Percentiles rank a stretch among this genome's conserved stretches.
Conservation (phyloP, 495 filamentous ascomycete genomes). For the Tuber brumale region DNA sequence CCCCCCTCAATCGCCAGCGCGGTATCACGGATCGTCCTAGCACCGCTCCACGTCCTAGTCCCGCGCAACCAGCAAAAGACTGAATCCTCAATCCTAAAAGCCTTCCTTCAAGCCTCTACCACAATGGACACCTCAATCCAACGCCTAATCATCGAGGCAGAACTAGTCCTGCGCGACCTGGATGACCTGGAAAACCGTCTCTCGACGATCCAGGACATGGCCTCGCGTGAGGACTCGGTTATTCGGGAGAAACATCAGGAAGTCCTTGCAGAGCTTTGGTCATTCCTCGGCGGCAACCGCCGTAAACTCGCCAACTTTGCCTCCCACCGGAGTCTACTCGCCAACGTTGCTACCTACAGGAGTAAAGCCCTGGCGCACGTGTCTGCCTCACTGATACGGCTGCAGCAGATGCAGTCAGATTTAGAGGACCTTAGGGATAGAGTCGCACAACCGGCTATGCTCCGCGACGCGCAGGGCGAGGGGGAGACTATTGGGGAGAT, state of each 20-base stretch:
- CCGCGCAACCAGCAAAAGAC: slow-evolving; percentile 7
- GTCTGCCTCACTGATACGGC: slow-evolving; percentile 53
- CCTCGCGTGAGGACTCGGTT: slow-evolving; percentile 50
- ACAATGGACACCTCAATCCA: slow-evolving; percentile 60
- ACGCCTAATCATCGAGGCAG: slow-evolving; percentile 58
- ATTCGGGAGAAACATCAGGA: slow-evolving; percentile 53
- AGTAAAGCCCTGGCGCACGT: slow-evolving; percentile 56
- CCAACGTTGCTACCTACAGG: slow-evolving; percentile 55
- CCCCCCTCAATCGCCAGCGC: neutral
- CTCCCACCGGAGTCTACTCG: slow-evolving; percentile 53
- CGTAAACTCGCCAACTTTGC: slow-evolving; percentile 52
- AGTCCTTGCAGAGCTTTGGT: slow-evolving; percentile 56
- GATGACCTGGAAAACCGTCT: slow-evolving; percentile 58
- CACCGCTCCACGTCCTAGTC: slow-evolving; percentile 49
- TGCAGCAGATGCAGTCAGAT: slow-evolving; percentile 59
- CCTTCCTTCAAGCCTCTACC: slow-evolving; percentile 58
- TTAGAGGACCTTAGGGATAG: slow-evolving; percentile 63
- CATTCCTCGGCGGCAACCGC: slow-evolving; percentile 60
- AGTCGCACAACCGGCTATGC: slow-evolving; percentile 55
- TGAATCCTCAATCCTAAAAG: slow-evolving; percentile 30
- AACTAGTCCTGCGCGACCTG: slow-evolving; percentile 54
- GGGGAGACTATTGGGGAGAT: slow-evolving; percentile 44
- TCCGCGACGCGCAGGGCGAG: slow-evolving; percentile 41
- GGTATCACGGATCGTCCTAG: slow-evolving; percentile 41
- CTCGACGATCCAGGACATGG: slow-evolving; percentile 57